A percentile compares a stretch with the other conserved stretches of the same genome.
These are phyloP conservation scores for Monosporascus sp. DNA, from an alignment of 2,329 filamentous ascomycete genomes.

Conservation along the genomic window DNA sequence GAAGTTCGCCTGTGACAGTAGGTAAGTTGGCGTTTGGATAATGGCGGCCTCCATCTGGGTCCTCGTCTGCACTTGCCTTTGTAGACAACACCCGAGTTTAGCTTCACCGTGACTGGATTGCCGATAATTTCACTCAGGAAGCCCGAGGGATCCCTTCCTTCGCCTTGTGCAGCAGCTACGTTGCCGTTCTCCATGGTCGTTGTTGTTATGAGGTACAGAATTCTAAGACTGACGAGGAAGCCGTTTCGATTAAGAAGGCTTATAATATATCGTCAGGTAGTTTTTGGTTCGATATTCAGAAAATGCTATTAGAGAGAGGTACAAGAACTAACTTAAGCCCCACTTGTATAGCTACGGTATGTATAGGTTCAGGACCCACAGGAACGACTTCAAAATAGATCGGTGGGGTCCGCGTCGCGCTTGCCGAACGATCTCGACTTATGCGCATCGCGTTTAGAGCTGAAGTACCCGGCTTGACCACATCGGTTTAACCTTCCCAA, in stretches of 20 bases:
- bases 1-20: slow-evolving; percentile 67
- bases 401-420: no score
- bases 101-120: slow-evolving; percentile 88
- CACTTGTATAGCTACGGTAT: no score
- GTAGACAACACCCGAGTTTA: slow-evolving; percentile 98
- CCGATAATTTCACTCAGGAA: slow-evolving; percentile 95
- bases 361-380: no score
- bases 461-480: no score
- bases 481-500: no score
- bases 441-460: no score
- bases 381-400: no score
- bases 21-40: not conserved
- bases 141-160: slow-evolving; percentile 86
- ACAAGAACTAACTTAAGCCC: no score
- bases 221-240: not conserved
- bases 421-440: no score
- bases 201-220: not conserved
- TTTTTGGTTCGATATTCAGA: no score
- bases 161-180: slow-evolving; percentile 43
- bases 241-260: not conserved
- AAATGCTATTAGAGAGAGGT: no score
- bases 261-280: not conserved
- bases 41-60: no score
- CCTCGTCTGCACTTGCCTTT: slow-evolving; percentile 58
- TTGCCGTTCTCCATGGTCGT: slow-evolving; percentile 69